These are phyloP conservation scores for Ilex aquifolium DNA, from an alignment of 257 asterid species.

Conservation along the genomic window DNA sequence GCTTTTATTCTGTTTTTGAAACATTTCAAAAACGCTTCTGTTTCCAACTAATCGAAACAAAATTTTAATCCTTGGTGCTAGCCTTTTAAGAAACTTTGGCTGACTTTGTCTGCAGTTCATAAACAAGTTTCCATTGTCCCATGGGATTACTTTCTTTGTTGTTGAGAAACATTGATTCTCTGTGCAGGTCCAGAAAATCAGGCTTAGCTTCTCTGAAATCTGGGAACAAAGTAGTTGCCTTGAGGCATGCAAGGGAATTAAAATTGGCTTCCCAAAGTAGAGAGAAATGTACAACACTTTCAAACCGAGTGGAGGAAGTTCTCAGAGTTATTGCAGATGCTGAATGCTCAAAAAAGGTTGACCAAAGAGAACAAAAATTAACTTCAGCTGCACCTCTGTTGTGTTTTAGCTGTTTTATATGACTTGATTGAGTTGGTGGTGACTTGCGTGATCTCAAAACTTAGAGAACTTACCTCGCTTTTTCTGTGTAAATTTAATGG, in stretches of 20 bases:
- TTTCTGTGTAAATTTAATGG: neutral
- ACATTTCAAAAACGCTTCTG: no score
- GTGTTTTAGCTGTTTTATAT: neutral
- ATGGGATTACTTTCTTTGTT: neutral
- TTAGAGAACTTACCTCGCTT: neutral
- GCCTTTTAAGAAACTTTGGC: no score
- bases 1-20: no score
- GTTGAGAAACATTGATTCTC: conserved; percentile 9
- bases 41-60: no score
- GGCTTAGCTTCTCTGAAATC: conserved; percentile 51
- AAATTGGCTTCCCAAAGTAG: conserved; percentile 65
- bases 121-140: neutral
- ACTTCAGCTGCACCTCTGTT: neutral
- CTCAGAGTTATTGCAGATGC: conserved; percentile 62
- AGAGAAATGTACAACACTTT: conserved; percentile 56
- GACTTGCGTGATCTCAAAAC: neutral
- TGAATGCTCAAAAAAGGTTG: conserved; percentile 82
- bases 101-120: no score
- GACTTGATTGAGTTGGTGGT: neutral
- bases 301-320: conserved; percentile 72
- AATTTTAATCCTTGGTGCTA: no score
- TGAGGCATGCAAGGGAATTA: conserved; percentile 57
- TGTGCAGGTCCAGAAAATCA: conserved; percentile 52
- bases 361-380: conserved; percentile 7
- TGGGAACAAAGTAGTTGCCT: conserved; percentile 56